These are phyloP conservation scores for Eucalyptus viminalis DNA, from an alignment of 345 rosid genomes.

Conservation along the genomic window DNA sequence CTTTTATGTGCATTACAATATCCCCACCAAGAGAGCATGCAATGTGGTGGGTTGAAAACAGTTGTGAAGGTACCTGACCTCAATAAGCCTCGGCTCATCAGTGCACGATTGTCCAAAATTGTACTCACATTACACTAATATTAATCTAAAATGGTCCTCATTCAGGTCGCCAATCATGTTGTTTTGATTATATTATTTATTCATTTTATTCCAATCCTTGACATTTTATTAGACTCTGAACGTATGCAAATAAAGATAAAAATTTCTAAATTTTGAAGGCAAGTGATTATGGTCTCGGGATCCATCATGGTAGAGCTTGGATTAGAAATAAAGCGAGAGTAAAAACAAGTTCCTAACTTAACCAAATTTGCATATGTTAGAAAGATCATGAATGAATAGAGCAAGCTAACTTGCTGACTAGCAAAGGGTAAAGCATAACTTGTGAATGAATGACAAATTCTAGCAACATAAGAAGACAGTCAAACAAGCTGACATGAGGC, in stretches of 20 bases:
- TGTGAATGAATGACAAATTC: background rate
- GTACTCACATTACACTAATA: background rate
- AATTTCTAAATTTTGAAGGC: no score
- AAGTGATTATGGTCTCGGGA: no score
- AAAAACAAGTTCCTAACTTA: no score
- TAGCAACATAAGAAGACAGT: accelerated
- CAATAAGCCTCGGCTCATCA: background rate
- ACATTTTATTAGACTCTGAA: accelerated
- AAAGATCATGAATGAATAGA: no score
- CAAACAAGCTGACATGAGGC: background rate
- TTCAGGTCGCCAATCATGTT: accelerated
- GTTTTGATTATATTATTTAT: no score
- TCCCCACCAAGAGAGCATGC: background rate
- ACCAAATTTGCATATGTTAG: no score
- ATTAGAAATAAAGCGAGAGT: no score
- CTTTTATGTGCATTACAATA: accelerated
- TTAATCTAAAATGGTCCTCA: background rate
- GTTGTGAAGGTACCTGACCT: background rate
- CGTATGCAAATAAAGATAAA: no score
- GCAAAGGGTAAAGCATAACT: background rate
- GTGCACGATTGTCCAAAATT: background rate
- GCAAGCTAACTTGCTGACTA: background rate
- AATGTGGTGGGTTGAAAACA: background rate
- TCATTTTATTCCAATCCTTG: no score
- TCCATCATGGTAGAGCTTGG: accelerated